Conservation (phyloP, 1,284 basidiomycete genomes). For the Apiotrichum gracile region DNA sequence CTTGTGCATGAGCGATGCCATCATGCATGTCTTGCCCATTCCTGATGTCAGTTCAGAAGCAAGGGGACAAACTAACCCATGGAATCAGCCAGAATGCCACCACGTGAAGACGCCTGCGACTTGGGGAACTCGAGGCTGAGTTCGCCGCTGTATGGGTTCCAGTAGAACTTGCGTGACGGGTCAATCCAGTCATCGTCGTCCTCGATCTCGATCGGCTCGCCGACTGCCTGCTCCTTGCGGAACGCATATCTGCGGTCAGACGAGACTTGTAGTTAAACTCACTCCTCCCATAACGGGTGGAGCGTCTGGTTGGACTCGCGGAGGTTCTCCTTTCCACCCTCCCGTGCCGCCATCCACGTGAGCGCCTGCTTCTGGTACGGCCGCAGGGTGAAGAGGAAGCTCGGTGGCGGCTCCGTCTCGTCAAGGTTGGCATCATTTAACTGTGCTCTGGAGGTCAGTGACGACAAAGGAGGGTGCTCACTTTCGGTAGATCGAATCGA, state of each 20-base stretch:
- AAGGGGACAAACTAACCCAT: conserved; percentile 33
- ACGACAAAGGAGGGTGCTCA: conserved; percentile 40
- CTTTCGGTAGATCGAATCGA: conserved; percentile 76
- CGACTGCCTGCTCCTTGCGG: conserved; percentile 31
- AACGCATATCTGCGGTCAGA: conserved; percentile 39
- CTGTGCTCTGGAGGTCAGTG: conserved; percentile 62
- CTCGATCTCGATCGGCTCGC: conserved; percentile 43
- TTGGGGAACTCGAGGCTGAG: conserved; percentile 80
- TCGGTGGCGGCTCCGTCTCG: conserved; percentile 73
- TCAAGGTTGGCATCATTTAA: conserved; percentile 68
- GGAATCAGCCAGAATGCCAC: conserved; percentile 51
- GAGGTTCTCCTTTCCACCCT: conserved; percentile 63
- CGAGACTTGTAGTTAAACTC: conserved; percentile 30
- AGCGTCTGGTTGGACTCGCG: conserved; percentile 62
- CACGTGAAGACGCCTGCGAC: conserved; percentile 69
- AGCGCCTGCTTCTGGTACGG: conserved; percentile 94
- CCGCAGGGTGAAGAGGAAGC: conserved; percentile 72
- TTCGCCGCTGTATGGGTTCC: conserved; percentile 90
- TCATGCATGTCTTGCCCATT: conserved; percentile 91
- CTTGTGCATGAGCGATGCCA: conserved; percentile 82
- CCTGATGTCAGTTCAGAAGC: conserved; percentile 53
- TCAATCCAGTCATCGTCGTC: conserved; percentile 42
- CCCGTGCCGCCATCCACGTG: conserved; percentile 87
- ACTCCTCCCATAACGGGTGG: conserved; percentile 96
- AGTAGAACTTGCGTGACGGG: conserved; percentile 59